Evolutionary conservation across 352 stramenopile species (phyloP).

Genomic region (Thalassiosira mediterranea): DNA sequence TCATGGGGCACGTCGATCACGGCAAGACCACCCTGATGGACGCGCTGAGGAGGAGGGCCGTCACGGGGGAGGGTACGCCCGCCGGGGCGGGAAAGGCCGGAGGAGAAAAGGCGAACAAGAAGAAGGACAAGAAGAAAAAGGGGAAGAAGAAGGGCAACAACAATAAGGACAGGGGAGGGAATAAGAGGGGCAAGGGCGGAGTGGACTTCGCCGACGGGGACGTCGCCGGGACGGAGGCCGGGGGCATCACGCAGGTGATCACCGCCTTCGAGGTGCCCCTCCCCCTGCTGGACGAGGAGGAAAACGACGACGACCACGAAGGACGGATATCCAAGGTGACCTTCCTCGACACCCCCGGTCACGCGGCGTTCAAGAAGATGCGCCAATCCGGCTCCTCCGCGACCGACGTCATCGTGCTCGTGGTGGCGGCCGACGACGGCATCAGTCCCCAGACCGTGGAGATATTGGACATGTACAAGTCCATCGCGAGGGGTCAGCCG

Average conservation of each 20-base stretch:
- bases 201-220: conserved; percentile 38
- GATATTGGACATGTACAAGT: conserved; percentile 89
- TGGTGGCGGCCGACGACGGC: conserved; percentile 95
- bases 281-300: conserved; percentile 41
- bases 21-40: conserved; percentile 99
- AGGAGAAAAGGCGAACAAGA: conserved; percentile 14
- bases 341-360: conserved; percentile 96
- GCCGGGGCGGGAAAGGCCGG: conserved; percentile 14
- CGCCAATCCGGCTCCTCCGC: conserved; percentile 90
- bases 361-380: conserved; percentile 97
- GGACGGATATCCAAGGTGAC: conserved; percentile 78
- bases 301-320: conserved; percentile 11
- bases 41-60: conserved; percentile 83
- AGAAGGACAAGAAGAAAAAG: conserved; percentile 52
- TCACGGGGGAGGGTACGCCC: conserved; percentile 23
- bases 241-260: conserved; percentile 97
- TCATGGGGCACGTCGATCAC: conserved; percentile 99
- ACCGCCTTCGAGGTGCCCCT: conserved; percentile 91
- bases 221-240: conserved; percentile 91
- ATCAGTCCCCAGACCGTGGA: conserved; percentile 93
- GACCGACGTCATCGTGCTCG: conserved; percentile 92
- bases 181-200: conserved; percentile 42
- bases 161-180: conserved; percentile 21
- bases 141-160: conserved; percentile 5
- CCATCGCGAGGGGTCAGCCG: conserved; percentile 83